Conservation (phyloP, 1,139 yeast species). For the Yamadazyma friedrichii region DNA sequence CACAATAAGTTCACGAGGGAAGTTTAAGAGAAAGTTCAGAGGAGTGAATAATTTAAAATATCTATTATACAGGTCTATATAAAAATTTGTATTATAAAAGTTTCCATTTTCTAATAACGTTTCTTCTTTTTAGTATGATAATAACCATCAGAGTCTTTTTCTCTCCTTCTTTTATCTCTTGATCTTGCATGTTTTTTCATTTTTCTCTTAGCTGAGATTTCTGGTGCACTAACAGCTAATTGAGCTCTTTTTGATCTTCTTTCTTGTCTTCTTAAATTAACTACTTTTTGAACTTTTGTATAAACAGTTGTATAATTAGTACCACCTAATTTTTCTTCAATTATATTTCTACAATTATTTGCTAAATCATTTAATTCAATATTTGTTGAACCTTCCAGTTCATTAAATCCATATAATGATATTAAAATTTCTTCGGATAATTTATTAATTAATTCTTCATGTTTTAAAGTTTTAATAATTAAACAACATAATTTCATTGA, state of each 20-base stretch:
- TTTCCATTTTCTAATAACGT: conserved; percentile 1
- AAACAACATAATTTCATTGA: conserved; percentile 62
- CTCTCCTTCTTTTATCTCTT: conserved; percentile 73
- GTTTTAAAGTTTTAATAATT: conserved; percentile 48
- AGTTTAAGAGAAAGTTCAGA: too few relatives aligned
- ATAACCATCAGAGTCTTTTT: conserved; percentile 74
- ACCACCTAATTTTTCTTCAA: conserved; percentile 71
- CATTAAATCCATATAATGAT: conserved; percentile 59
- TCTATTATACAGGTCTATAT: conserved; percentile 5
- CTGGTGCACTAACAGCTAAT: conserved; percentile 78
- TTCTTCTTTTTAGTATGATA: conserved; percentile 62
- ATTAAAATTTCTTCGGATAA: conserved; percentile 52
- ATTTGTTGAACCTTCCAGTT: conserved; percentile 42
- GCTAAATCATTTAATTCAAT: conserved; percentile 59
- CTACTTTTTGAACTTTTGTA: conserved; percentile 59
- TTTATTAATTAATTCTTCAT: conserved; percentile 32
- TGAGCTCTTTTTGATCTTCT: conserved; percentile 77
- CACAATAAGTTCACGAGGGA: neutral
- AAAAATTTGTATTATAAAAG: neutral
- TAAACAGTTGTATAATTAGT: conserved; percentile 67
- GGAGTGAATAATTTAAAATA: neutral
- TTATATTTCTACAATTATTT: conserved; percentile 64
- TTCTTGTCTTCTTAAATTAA: conserved; percentile 65
- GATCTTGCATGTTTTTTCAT: conserved; percentile 71
- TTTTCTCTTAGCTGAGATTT: conserved; percentile 72